A percentile compares a stretch with the other conserved stretches of the same genome.
These are phyloP conservation scores for Chenopodium quinoa DNA, from an alignment of 148 eudicot genomes.

Conservation along the genomic window DNA sequence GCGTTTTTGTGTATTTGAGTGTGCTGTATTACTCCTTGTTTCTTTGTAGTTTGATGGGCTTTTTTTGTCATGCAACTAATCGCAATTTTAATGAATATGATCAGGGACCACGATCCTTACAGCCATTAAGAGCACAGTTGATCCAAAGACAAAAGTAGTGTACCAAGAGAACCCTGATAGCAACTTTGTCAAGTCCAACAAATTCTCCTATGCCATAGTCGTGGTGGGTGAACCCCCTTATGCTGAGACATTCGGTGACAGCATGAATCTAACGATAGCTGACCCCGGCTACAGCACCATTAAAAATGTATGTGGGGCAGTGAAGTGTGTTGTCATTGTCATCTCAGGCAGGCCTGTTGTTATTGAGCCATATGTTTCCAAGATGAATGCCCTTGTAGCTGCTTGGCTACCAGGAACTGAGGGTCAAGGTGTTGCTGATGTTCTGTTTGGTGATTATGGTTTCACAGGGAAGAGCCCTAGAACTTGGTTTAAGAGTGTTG, in stretches of 20 bases:
- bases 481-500: constrained; percentile 55
- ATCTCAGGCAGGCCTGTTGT: constrained; percentile 54
- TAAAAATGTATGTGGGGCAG: constrained; percentile 40
- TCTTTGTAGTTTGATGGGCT: background rate
- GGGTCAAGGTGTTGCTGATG: constrained; percentile 60
- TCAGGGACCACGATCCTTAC: constrained; percentile 73
- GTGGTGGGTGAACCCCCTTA: constrained; percentile 54
- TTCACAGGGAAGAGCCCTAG: constrained; percentile 53
- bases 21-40: background rate
- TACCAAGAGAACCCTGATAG: constrained; percentile 51
- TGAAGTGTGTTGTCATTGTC: constrained; percentile 46
- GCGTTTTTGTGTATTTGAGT: background rate
- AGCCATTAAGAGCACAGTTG: constrained; percentile 63
- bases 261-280: constrained; percentile 41
- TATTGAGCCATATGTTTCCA: constrained; percentile 41
- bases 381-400: constrained; percentile 49
- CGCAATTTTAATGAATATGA: background rate
- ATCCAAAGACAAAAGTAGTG: constrained; percentile 55
- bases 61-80: constrained; percentile 3
- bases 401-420: constrained; percentile 64
- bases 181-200: constrained; percentile 33
- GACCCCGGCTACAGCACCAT: constrained; percentile 41
- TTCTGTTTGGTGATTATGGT: constrained; percentile 52
- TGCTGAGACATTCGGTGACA: constrained; percentile 53
- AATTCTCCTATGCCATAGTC: constrained; percentile 49